Conservation (phyloP, 2,329 filamentous ascomycete genomes). For the Aureobasidium pullulans region DNA sequence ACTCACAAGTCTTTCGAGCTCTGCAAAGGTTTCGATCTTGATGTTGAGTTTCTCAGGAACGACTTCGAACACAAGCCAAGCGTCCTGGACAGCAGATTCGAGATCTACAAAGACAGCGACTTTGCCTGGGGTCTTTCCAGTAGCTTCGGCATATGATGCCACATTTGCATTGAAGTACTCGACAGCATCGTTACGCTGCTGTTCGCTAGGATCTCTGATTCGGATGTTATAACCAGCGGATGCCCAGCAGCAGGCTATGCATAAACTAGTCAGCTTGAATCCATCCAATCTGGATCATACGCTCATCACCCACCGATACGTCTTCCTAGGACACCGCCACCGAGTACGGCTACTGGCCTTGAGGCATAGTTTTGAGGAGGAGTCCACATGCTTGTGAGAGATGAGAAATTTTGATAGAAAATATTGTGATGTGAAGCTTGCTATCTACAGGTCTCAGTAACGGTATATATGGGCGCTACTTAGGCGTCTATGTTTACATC, state of each 20-base stretch:
- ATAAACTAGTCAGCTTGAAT: not conserved
- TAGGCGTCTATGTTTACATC: not conserved
- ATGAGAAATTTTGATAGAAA: not conserved
- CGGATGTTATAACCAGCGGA: slow-evolving; percentile 37
- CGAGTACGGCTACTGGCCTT: slow-evolving; percentile 33
- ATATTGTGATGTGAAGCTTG: not conserved
- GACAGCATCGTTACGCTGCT: slow-evolving; percentile 32
- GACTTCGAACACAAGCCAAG: slow-evolving; percentile 49
- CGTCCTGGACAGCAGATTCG: slow-evolving; percentile 33
- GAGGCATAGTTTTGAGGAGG: slow-evolving; percentile 14
- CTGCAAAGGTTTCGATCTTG: slow-evolving; percentile 41
- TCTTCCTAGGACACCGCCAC: slow-evolving; percentile 38
- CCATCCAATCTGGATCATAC: not conserved
- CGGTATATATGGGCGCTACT: not conserved
- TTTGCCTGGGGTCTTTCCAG: slow-evolving; percentile 20
- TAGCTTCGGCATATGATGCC: slow-evolving; percentile 13
- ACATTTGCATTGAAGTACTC: slow-evolving; percentile 36
- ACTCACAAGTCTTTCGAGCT: slow-evolving; percentile 37
- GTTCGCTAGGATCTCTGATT: slow-evolving; percentile 36
- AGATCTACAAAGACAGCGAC: slow-evolving; percentile 31
- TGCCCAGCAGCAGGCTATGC: slow-evolving; percentile 26
- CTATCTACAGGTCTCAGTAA: not conserved
- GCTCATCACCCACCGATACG: slow-evolving; percentile 25
- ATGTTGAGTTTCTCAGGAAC: slow-evolving; percentile 45
- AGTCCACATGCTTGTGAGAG: slow-evolving; percentile 33